A percentile compares a stretch with the other conserved stretches of the same genome.
phyloP scores from a whole-genome alignment of 768 basidiomycete species.

The Leccinum pellstonianum region DNA sequence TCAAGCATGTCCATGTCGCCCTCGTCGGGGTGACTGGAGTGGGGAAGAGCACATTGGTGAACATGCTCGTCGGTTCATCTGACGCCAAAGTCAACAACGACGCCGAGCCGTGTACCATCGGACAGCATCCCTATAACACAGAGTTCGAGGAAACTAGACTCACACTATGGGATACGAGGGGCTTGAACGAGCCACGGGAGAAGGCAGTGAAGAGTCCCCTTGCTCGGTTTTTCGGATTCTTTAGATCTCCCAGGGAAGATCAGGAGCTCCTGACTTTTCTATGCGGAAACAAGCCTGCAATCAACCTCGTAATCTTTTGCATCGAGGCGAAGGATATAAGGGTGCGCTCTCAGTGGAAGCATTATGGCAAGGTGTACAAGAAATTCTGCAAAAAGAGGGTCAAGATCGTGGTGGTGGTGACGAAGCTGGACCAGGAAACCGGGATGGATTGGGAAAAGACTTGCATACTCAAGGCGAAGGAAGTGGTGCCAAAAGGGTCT shows the following conservation, averaged over 20 bases:
- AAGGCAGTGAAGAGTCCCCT: too few relatives aligned
- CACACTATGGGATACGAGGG: too few relatives aligned
- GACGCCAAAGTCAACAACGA: slow-evolving; percentile 3
- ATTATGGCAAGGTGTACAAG: slow-evolving; percentile 10
- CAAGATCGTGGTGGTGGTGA: slow-evolving; percentile 18
- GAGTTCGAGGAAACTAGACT: too few relatives aligned
- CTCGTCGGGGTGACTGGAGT: slow-evolving; percentile 15
- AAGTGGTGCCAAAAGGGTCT: background rate
- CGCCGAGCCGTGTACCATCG: too few relatives aligned
- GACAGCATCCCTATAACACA: too few relatives aligned
- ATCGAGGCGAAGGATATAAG: slow-evolving; percentile 10
- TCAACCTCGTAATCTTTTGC: slow-evolving; percentile 15
- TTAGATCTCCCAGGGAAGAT: slow-evolving; percentile 13
- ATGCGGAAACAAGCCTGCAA: slow-evolving; percentile 7
- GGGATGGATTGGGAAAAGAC: background rate
- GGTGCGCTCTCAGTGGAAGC: slow-evolving; percentile 10
- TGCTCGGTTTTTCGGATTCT: slow-evolving; percentile 5
- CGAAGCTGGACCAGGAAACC: slow-evolving; percentile 5
- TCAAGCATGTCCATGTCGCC: too few relatives aligned
- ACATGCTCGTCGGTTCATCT: slow-evolving; percentile 8
- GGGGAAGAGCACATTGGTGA: slow-evolving; percentile 19
- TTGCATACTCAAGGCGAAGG: background rate
- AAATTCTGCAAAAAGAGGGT: slow-evolving; percentile 12
- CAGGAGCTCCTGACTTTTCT: slow-evolving; percentile 11
- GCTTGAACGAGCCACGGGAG: too few relatives aligned